Base-by-base conservation (phyloP, 768 basidiomycete species). In the Lactarius hatsudake region DNA sequence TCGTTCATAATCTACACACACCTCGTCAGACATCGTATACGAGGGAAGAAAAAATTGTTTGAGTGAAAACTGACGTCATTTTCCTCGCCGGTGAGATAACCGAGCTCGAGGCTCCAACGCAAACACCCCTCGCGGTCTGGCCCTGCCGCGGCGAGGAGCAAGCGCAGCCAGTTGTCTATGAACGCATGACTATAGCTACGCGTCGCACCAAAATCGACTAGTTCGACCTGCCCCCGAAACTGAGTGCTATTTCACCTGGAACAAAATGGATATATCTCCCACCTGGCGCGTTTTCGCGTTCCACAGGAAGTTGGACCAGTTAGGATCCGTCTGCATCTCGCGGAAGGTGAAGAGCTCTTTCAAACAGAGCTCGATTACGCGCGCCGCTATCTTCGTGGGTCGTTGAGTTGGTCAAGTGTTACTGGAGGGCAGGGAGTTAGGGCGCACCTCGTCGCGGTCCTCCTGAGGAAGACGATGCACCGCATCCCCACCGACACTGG, bases 251-350 rank as follows among this genome's bases (percentile, higher is more conserved):
- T 43, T 34, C 2, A 15, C 15, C 13, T 13, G 3, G 38, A 40
- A 40, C 15, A 30, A 32, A 23, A 48, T 36, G 26, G 17, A 45
- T 57, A 12, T 26, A 7, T 42, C 23, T 6, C 75, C 30, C 23
- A 89, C 91, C 82, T 87, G 85, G 53, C 83, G 81, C 1, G 86
- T 87, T 3, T 78, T 66, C 0, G 81, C 72, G 75, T 95, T 90
- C 88, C 92, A 98, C 28, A 99, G 80, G 79, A 99, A 98, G 76
- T 98, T 98, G 10, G 93, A 91, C 92, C 93, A 98, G 73, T 99
- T 98, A 3, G 97, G 97, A 75, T 99, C 96, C 0, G 96, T 99
- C 76, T 98, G 97, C 97, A 99, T 98, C 53, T 90, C 77, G 36
- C 91, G 81, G 79, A 97, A 96, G 67, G 87, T 81, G 75, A 98